Conservation (phyloP, 2,329 filamentous ascomycete species). For the Grosmannia clavigera region DNA sequence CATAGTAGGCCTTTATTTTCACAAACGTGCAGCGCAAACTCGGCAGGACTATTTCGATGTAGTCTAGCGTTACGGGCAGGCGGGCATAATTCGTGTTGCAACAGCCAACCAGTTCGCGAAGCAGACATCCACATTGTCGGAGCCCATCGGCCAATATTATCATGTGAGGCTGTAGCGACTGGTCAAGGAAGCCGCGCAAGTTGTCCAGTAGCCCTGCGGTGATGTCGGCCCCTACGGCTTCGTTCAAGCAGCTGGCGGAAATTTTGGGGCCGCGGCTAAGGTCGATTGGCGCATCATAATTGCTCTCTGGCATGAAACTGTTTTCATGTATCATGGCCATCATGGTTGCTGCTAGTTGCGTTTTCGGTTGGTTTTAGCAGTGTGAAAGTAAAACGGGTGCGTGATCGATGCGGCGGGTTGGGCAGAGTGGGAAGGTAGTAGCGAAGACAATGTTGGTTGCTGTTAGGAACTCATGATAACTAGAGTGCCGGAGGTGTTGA, state of each 20-base stretch:
- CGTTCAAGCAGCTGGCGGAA: slow-evolving; percentile 39
- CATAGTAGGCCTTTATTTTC: slow-evolving; percentile 40
- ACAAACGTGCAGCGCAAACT: slow-evolving; percentile 38
- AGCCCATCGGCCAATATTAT: slow-evolving; percentile 35
- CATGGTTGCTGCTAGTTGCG: no score
- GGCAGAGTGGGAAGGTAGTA: neutral
- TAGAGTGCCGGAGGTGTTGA: neutral
- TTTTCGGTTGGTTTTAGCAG: no score
- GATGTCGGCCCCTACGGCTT: slow-evolving; percentile 39
- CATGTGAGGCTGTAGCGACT: slow-evolving; percentile 33
- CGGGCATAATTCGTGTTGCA: slow-evolving; percentile 34
- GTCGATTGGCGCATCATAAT: neutral
- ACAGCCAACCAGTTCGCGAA: slow-evolving; percentile 42
- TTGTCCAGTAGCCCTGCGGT: slow-evolving; percentile 35
- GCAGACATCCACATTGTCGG: slow-evolving; percentile 27
- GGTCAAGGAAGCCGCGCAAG: slow-evolving; percentile 31
- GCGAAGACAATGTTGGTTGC: neutral
- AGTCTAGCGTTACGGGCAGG: slow-evolving; percentile 37
- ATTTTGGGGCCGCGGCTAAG: slow-evolving; percentile 19
- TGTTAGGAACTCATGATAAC: slow-evolving; percentile 5
- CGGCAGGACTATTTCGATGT: slow-evolving; percentile 44
- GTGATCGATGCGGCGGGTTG: no score
- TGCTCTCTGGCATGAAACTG: neutral
- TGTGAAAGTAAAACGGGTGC: no score
- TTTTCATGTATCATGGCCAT: no score